Evolutionary conservation across 192 early-diverging fungal genomes (phyloP), one percentile per base, ranked within the genome.

Genomic region (Linnemannia hyalina): DNA sequence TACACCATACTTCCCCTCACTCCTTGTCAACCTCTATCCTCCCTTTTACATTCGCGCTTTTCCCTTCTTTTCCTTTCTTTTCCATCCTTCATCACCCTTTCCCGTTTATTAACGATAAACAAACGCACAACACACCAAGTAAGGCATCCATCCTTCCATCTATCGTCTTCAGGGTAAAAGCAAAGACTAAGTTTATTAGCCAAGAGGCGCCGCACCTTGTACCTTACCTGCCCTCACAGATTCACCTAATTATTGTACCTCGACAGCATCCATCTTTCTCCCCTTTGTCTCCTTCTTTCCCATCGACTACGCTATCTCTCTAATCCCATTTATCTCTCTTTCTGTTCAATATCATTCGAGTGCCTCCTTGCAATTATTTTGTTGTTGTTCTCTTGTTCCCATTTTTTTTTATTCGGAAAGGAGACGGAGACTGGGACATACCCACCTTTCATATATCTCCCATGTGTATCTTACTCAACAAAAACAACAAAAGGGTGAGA

Each of bases 331-430:
- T 20, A 52, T 52, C 41, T 71, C 15, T 70, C 41, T 71, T 23
- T 71, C 41, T 38, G 18, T 71, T 52, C 20, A 52, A 23, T 13
- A 71, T 40, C 41, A 71, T 71, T 71, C 70, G 70, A 71, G 22
- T 71, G 70, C 70, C 70, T 71, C 70, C 70, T 71, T 71, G 70
- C 40, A 71, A 42, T 32, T 32, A 29, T 23, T n/a, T 23, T n/a
- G 38, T 26, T 22, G 5, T 55, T 60, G 29, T 32, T 23, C 26
- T 32, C 26, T 29, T 71, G n/a, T 71, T 71, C 69, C 65, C 35
- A 36, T 70, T 35, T 71, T 20, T 40, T 42, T 22, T 71, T 71
- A 8, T 71, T n/a, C 38, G 40, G 38, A 22, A 71, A 71, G 38
- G 70, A 71, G 40, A 70, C 38, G n/a, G 70, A 23, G 49, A 52